Evolutionary conservation across 257 asterid genomes (phyloP), one percentile per base, ranked within the genome.

Genomic region (Plantago major): DNA sequence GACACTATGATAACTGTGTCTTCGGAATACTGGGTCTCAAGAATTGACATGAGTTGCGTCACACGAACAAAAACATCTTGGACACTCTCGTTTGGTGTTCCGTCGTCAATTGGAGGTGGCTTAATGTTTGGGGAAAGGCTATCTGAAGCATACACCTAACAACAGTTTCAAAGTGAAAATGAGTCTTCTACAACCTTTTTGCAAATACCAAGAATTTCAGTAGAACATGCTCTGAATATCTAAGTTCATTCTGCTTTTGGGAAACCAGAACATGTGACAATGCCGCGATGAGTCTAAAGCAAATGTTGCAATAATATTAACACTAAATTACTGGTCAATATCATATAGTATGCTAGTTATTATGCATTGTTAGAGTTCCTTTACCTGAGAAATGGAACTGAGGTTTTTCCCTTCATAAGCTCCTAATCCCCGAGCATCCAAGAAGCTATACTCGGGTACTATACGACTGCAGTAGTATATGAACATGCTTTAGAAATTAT

Each of bases 361-460:
- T 22, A 42, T 14, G 9, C 26, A 48, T 48, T 17, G n/a, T 30
- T 8, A 9, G 46, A 53, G 58, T 22, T 48, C 74, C 17, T 52
- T 64, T 77, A 90, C 96, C 81, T 90, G 79, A 4, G 96, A 82
- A 53, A 88, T 46, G 16, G 94, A 62, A 58, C 81, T 93, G 66
- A 91, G 73, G 16, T 60, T 73, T 67, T 84, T 82, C 60, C 98
- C 98, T 66, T 91, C 98, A 22, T 82, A 91, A 6, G 96, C 95
- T n/a, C 98, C 98, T 78, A 91, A 67, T 64, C 96, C 98, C 18
- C 96, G 95, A 73, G 98, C 98, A 82, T 91, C 98, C 87, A 91
- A 72, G 83, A 90, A 88, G 79, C 96, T 91, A 71, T 90, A 88
- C 73, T 88, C 96, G 0, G 98, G 96, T 42, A 90, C 98, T 60